phyloP scores from a whole-genome alignment of 179 eudicot genomes.

The Corrigiola litoralis region DNA sequence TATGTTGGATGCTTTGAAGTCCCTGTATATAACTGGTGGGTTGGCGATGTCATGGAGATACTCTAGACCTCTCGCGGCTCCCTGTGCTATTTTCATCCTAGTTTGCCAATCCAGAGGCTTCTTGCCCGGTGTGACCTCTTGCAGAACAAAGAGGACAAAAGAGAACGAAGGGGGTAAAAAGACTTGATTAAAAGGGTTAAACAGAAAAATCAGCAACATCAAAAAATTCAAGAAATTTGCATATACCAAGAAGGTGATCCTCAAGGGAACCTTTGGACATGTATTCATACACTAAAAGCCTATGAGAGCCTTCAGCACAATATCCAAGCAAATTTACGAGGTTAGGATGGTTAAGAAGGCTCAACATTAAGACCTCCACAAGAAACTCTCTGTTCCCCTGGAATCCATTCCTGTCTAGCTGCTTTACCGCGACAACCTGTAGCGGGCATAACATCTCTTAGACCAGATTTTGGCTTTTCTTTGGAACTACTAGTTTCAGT shows the following conservation, averaged over 20 bases:
- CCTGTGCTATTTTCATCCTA: slow-evolving; percentile 73
- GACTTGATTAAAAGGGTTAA: not conserved
- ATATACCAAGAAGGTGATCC: slow-evolving; percentile 70
- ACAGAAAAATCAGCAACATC: not conserved
- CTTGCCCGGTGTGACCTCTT: slow-evolving; percentile 41
- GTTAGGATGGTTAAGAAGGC: slow-evolving; percentile 62
- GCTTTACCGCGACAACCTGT: slow-evolving; percentile 77
- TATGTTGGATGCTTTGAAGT: slow-evolving; percentile 74
- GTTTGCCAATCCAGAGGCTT: slow-evolving; percentile 65
- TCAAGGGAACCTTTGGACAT: slow-evolving; percentile 78
- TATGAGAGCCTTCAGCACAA: slow-evolving; percentile 71
- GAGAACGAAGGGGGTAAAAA: not conserved
- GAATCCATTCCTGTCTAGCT: slow-evolving; percentile 75
- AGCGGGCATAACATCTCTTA: not conserved
- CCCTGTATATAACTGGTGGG: slow-evolving; percentile 73
- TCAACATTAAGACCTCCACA: slow-evolving; percentile 75
- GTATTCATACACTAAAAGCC: slow-evolving; percentile 72
- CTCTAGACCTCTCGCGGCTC: slow-evolving; percentile 86
- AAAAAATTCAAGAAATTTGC: not conserved
- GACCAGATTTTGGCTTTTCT: not conserved
- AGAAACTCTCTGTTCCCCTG: slow-evolving; percentile 84
- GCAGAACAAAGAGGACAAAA: slow-evolving; percentile 9
- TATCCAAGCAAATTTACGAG: slow-evolving; percentile 77
- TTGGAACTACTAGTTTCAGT: too few species aligned
- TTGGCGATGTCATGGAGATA: slow-evolving; percentile 70